Evolutionary conservation across 164 flowering plant species (phyloP).

Genomic region (Chimonanthus praecox): DNA sequence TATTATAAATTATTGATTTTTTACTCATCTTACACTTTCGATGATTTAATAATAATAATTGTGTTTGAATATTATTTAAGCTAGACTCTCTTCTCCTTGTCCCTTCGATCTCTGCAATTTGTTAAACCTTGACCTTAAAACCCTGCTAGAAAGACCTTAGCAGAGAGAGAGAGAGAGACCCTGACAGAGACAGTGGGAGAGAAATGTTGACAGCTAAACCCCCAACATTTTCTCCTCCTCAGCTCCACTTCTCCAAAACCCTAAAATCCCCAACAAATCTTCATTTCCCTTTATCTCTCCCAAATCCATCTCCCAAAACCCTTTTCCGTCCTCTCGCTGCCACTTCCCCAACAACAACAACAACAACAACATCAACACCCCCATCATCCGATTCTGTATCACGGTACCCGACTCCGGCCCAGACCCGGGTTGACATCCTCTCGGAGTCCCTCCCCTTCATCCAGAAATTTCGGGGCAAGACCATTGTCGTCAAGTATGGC

Average conservation of each 20-base stretch:
- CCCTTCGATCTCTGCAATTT: not conserved
- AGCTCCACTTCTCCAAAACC: constrained; percentile 8
- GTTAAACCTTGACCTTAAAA: not conserved
- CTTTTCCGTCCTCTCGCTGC: constrained; percentile 2
- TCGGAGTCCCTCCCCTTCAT: constrained; percentile 90
- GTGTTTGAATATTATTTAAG: too few relatives aligned
- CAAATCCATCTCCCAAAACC: constrained; percentile 1
- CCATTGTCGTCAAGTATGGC: constrained; percentile 86
- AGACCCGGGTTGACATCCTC: constrained; percentile 73
- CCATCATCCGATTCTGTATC: constrained; percentile 5
- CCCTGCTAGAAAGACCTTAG: not conserved
- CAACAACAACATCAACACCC: not conserved
- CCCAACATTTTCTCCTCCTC: constrained; percentile 3
- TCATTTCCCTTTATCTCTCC: not conserved
- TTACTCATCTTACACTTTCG: too few relatives aligned
- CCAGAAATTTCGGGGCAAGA: constrained; percentile 88
- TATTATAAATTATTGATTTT: too few relatives aligned
- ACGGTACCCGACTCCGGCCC: constrained; percentile 23
- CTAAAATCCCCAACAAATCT: constrained; percentile 5
- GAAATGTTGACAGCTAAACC: constrained; percentile 28
- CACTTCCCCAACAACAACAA: constrained; percentile 5
- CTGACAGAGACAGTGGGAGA: not conserved
- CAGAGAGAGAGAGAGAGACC: not conserved
- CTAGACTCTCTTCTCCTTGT: not conserved
- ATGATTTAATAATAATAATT: too few relatives aligned